phyloP scores from a whole-genome alignment of 2,329 filamentous ascomycete species.

The Fusarium temperatum region DNA sequence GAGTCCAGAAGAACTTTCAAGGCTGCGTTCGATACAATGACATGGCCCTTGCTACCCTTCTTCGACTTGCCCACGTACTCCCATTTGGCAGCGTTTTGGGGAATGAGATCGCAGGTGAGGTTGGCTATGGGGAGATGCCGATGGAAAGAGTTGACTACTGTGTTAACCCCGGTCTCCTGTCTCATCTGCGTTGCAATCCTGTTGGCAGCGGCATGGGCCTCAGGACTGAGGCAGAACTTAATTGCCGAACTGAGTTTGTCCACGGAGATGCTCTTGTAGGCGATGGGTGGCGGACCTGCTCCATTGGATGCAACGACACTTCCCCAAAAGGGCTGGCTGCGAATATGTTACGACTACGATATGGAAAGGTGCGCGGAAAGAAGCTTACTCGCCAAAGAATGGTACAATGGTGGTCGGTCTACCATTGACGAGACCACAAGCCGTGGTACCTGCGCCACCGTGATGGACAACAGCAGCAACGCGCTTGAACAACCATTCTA shows the following conservation, averaged over 20 bases:
- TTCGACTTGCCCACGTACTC: background rate
- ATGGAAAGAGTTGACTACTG: background rate
- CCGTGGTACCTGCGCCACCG: background rate
- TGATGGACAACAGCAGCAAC: background rate
- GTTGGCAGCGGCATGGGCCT: constrained; percentile 9
- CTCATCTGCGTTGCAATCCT: background rate
- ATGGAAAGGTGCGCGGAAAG: fast-evolving
- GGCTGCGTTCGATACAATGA: background rate
- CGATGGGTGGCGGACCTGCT: constrained; percentile 4
- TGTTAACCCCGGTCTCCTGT: background rate
- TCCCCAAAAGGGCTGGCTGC: constrained; percentile 28
- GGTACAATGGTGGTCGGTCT: background rate
- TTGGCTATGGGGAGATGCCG: background rate
- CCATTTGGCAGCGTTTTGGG: background rate
- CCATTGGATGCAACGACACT: constrained; percentile 12
- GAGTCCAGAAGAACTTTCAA: background rate
- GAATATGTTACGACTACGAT: fast-evolving
- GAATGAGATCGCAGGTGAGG: background rate
- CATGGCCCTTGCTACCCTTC: background rate
- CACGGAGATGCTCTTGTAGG: constrained; percentile 12
- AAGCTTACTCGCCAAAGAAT: background rate
- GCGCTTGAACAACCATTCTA: constrained; percentile 1
- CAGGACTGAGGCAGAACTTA: constrained; percentile 17
- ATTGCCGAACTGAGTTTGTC: constrained; percentile 32
- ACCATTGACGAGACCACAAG: background rate